These are phyloP conservation scores for Komagataella phaffii DNA, from an alignment of 805 yeast genomes.

Conservation along the genomic window DNA sequence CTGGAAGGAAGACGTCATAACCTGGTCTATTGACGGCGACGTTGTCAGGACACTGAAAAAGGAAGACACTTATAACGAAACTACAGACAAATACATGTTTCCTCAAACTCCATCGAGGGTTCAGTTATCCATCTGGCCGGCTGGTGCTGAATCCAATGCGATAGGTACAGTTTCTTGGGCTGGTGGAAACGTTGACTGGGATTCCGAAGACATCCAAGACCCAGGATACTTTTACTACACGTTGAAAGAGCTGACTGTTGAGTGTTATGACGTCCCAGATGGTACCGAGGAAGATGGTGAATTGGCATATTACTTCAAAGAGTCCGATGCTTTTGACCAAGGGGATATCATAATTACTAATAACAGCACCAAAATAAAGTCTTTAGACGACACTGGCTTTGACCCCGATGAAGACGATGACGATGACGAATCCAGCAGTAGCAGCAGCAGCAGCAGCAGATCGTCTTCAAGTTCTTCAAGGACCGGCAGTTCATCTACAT, in stretches of 20 bases:
- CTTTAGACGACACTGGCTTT: slow-evolving; percentile 52
- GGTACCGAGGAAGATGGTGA: slow-evolving; percentile 31
- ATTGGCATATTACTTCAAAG: slow-evolving; percentile 40
- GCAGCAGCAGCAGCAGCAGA: not conserved
- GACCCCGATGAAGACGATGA: slow-evolving; percentile 23
- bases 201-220: slow-evolving; percentile 53
- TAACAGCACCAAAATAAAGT: slow-evolving; percentile 44
- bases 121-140: slow-evolving; percentile 71
- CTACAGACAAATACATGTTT: slow-evolving; percentile 38
- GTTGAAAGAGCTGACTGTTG: slow-evolving; percentile 43
- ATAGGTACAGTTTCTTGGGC: slow-evolving; percentile 71
- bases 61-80: slow-evolving; percentile 47
- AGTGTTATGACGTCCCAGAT: slow-evolving; percentile 64
- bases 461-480: not conserved
- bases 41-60: slow-evolving; percentile 51
- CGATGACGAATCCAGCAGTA: not conserved
- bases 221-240: slow-evolving; percentile 75
- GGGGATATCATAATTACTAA: slow-evolving; percentile 48
- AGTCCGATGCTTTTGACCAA: slow-evolving; percentile 29
- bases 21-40: slow-evolving; percentile 65
- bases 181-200: slow-evolving; percentile 82
- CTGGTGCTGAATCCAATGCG: slow-evolving; percentile 41
- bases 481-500: not conserved
- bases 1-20: slow-evolving; percentile 62
- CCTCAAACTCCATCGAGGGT: slow-evolving; percentile 71